Evolutionary conservation across 495 filamentous ascomycete genomes (phyloP), one percentile per base, ranked within the genome.

Genomic region (Aspergillus heteromorphus): DNA sequence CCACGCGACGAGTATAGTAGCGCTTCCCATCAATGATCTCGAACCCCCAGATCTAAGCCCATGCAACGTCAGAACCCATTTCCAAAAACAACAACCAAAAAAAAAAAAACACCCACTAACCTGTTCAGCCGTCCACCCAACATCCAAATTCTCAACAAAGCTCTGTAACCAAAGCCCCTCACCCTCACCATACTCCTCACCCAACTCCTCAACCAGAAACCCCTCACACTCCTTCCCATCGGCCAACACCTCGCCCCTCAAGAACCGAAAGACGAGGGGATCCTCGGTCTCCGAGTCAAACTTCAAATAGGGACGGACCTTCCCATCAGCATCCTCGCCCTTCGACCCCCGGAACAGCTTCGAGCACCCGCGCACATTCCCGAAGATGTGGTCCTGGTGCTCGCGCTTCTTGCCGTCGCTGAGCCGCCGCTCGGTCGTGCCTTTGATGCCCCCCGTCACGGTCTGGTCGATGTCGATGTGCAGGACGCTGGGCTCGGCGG

Each of bases 391-490:
- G 72, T 97, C 92, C 21, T 68, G 68, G 72, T 93, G 89, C 40
- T 82, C 79, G 55, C 89, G 86, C 63, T 72, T 78, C 29, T 58
- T 56, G 79, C 82, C 84, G 77, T 97, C 89, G 1, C 92, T 73
- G 25, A 65, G 79, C 54, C 92, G 87, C 20, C 71, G 67, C 71
- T 96, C 91, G 25, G 77, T 76, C 19, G 87, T 87, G 53, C 86
- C 87, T 55, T 79, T 79, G 50, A 95, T 74, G 36, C 88, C 89
- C 56, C 88, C 89, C 7, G 87, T 89, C 31, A 82, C 79, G 21
- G 80, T 76, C 72, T 96, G 91, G 23, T 83, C 78, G 66, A 95
- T 87, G 70, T 95, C 86, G 73, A 97, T 83, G 77, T 89, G 88
- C 51, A 80, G 75, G 6, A 79, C 61, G 11, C 63, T 60, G 3